Conservation (phyloP, 306 rosid genomes). For the Dalbergia oliveri region DNA sequence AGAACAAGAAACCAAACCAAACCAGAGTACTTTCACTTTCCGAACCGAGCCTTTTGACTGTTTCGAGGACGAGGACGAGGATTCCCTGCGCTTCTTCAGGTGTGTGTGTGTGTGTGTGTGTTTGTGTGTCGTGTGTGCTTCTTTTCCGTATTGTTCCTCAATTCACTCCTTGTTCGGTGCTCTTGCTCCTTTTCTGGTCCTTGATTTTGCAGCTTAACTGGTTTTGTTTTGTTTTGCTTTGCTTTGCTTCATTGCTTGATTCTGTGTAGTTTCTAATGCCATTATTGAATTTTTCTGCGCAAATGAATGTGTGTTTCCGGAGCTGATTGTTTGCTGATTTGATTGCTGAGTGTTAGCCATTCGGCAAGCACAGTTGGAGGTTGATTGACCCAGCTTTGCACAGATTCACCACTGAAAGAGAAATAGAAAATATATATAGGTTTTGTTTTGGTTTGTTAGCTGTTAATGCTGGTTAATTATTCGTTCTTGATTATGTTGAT, state of each 20-base stretch:
- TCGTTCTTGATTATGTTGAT: conserved; percentile 16
- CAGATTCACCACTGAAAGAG: conserved; percentile 46
- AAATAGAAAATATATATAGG: conserved; percentile 36
- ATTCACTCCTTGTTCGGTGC: conserved; percentile 5
- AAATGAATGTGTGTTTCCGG: conserved; percentile 31
- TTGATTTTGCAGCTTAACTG: conserved; percentile 51
- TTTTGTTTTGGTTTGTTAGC: conserved; percentile 42
- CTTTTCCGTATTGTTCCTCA: conserved; percentile 35
- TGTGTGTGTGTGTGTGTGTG: not conserved
- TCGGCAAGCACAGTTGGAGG: conserved; percentile 49
- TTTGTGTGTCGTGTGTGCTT: not conserved
- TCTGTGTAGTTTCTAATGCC: conserved; percentile 40
- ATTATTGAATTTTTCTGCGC: not conserved
- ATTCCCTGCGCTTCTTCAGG: conserved; percentile 65
- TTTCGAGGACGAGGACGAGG: conserved; percentile 55
- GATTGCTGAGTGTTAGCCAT: conserved; percentile 48
- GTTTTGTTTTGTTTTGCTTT: too few species aligned
- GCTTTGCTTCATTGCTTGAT: conserved; percentile 50
- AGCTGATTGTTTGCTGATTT: conserved; percentile 51
- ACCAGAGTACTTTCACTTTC: conserved; percentile 50
- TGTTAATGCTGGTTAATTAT: conserved; percentile 55
- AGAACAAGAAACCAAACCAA: conserved; percentile 31
- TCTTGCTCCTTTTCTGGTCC: conserved; percentile 45
- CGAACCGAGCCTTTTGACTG: conserved; percentile 56
- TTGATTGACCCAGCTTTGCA: conserved; percentile 59